These are phyloP conservation scores for Omphalotus olearius DNA, from an alignment of 1,284 basidiomycete genomes.

Conservation along the genomic window DNA sequence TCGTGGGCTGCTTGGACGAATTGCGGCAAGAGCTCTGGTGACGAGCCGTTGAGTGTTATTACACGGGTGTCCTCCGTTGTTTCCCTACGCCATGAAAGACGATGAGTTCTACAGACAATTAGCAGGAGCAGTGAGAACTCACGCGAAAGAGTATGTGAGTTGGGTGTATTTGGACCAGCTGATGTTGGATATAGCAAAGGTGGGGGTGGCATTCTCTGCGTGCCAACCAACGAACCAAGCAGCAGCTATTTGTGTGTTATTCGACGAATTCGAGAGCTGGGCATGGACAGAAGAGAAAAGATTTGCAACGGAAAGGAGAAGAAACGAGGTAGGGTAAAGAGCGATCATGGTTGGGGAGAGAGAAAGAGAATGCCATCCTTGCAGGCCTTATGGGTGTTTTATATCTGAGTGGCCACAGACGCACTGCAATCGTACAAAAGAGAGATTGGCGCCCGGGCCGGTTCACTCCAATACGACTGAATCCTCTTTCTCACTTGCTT, in stretches of 20 bases:
- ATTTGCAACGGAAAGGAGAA: neutral
- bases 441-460: no score
- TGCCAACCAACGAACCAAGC: constrained; percentile 31
- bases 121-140: constrained; percentile 20
- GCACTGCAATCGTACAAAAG: no score
- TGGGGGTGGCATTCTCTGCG: constrained; percentile 18
- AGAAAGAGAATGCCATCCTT: neutral
- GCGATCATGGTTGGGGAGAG: neutral
- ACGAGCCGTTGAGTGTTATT: constrained; percentile 28
- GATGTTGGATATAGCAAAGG: constrained; percentile 23
- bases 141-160: constrained; percentile 42
- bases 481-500: no score
- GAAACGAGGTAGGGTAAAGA: neutral
- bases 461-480: no score
- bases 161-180: constrained; percentile 37
- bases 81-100: constrained; percentile 17
- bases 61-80: constrained; percentile 26
- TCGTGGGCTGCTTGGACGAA: constrained; percentile 37
- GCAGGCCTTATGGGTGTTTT: no score
- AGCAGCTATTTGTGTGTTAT: constrained; percentile 16
- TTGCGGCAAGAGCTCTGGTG: constrained; percentile 27
- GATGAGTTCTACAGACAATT: neutral
- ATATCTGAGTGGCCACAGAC: no score
- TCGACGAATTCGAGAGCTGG: neutral
- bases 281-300: neutral